Evolutionary conservation across 1,284 basidiomycete genomes (phyloP).

Genomic region (Heterobasidion annosum): DNA sequence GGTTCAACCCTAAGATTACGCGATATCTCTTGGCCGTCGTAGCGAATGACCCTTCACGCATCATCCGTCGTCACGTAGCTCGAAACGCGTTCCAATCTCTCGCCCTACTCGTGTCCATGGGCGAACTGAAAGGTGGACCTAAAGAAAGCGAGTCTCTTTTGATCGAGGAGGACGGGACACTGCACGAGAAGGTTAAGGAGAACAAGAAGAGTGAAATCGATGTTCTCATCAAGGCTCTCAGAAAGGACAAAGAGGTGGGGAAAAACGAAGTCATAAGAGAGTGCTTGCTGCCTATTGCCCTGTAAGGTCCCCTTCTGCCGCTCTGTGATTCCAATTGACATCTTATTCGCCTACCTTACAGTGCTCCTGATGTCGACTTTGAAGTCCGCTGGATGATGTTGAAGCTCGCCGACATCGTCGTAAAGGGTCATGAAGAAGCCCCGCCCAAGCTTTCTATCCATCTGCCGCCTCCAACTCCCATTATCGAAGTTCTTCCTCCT

Average conservation of each 20-base stretch:
- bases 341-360: conserved; percentile 18
- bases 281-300: conserved; percentile 69
- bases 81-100: conserved; percentile 82
- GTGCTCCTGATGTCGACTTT: conserved; percentile 67
- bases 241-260: conserved; percentile 80
- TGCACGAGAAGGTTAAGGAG: conserved; percentile 63
- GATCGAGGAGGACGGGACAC: conserved; percentile 79
- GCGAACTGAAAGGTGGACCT: conserved; percentile 72
- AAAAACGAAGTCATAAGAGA: conserved; percentile 76
- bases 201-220: conserved; percentile 76
- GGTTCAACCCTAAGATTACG: conserved; percentile 79
- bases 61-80: conserved; percentile 81
- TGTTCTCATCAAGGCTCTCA: conserved; percentile 69
- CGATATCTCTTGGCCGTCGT: conserved; percentile 89
- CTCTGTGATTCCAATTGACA: background rate
- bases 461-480: conserved; percentile 71
- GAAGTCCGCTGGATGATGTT: conserved; percentile 89
- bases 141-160: conserved; percentile 72
- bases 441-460: conserved; percentile 85
- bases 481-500: conserved; percentile 45
- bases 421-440: conserved; percentile 75
- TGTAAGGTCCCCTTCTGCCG: conserved; percentile 41
- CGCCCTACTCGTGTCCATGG: conserved; percentile 81
- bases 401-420: conserved; percentile 88
- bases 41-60: conserved; percentile 76